Conservation (phyloP, 805 yeast genomes). For the Spathaspora boniae region DNA sequence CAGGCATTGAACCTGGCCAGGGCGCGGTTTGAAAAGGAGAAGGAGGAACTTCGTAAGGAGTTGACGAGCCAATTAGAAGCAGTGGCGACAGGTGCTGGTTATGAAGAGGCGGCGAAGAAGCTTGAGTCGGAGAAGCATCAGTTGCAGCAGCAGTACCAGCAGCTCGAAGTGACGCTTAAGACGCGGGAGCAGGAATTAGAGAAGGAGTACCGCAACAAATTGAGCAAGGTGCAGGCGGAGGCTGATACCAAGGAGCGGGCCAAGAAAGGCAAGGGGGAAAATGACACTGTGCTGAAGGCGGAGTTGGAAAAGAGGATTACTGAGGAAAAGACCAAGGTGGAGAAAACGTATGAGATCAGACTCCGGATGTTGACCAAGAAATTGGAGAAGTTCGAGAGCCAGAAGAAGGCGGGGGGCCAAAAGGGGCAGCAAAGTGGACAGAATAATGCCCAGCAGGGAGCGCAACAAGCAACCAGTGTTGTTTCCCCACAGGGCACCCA, state of each 20-base stretch:
- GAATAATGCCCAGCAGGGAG: too few relatives aligned
- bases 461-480: too few relatives aligned
- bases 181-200: constrained; percentile 33
- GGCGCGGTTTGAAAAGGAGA: constrained; percentile 16
- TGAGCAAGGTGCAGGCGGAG: constrained; percentile 13
- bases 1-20: constrained; percentile 11
- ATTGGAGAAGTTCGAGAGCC: constrained; percentile 49
- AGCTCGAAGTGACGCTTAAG: constrained; percentile 15
- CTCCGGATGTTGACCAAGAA: constrained; percentile 52
- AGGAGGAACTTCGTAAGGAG: constrained; percentile 6
- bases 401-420: constrained; percentile 10
- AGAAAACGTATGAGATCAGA: constrained; percentile 58
- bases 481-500: too few relatives aligned
- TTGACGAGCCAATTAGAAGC: constrained; percentile 29
- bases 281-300: too few relatives aligned
- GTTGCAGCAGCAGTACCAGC: too few relatives aligned
- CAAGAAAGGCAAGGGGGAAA: too few relatives aligned
- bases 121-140: too few relatives aligned
- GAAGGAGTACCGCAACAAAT: constrained; percentile 28
- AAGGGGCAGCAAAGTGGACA: too few relatives aligned
- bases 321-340: constrained; percentile 38
- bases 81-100: constrained; percentile 16
- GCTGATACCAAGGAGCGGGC: constrained; percentile 15
- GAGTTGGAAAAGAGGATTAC: constrained; percentile 18
- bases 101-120: constrained; percentile 22